Evolutionary conservation across 176 grass and related monocot species (phyloP).

Genomic region (Puya raimondii): DNA sequence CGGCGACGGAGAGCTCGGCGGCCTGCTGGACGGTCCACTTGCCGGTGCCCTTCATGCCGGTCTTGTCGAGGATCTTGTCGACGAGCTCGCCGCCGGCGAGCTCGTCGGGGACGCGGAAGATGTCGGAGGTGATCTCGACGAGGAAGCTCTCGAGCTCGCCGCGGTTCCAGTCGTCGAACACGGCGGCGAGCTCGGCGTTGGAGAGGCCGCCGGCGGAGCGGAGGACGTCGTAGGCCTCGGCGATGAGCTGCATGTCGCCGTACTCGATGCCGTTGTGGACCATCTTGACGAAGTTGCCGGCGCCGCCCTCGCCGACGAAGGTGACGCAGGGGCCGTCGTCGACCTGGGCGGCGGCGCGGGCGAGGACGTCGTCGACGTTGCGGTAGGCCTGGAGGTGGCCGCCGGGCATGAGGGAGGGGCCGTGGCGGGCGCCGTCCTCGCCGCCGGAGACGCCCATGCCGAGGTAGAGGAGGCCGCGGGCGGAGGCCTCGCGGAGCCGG

Average conservation of each 20-base stretch:
- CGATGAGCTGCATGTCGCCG: slow-evolving; percentile 75
- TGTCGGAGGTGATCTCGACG: slow-evolving; percentile 66
- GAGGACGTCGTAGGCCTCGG: slow-evolving; percentile 75
- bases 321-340: slow-evolving; percentile 84
- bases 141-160: slow-evolving; percentile 88
- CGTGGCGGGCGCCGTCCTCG: slow-evolving; percentile 69
- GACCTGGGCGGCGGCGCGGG: slow-evolving; percentile 57
- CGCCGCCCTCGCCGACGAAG: slow-evolving; percentile 57
- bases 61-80: slow-evolving; percentile 87
- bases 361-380: slow-evolving; percentile 65
- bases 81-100: slow-evolving; percentile 36
- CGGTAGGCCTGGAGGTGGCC: slow-evolving; percentile 55
- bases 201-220: slow-evolving; percentile 42
- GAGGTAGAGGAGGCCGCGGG: slow-evolving; percentile 67
- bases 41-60: slow-evolving; percentile 85
- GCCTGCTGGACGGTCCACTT: slow-evolving; percentile 96
- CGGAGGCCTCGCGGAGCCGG: slow-evolving; percentile 38
- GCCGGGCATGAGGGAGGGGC: slow-evolving; percentile 81
- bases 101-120: slow-evolving; percentile 53
- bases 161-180: slow-evolving; percentile 68
- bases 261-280: slow-evolving; percentile 95
- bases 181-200: slow-evolving; percentile 44
- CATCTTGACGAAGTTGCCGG: slow-evolving; percentile 93
- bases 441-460: slow-evolving; percentile 84
- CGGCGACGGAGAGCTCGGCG: slow-evolving; percentile 56